phyloP scores from a whole-genome alignment of 164 flowering plant species.

The Stephania japonica region DNA sequence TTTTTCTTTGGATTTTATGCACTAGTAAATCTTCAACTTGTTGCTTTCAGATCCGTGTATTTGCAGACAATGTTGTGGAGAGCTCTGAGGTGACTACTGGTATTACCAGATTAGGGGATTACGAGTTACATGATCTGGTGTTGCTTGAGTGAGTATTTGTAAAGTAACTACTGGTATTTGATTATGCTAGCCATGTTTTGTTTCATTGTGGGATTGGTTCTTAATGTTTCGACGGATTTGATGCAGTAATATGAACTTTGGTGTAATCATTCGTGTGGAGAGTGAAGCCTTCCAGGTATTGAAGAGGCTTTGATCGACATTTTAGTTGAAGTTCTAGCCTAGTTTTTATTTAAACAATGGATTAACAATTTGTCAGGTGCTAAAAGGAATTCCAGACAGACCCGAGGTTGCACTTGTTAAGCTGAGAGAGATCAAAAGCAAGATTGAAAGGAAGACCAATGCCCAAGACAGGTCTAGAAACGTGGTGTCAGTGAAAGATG shows the following conservation, averaged over 20 bases:
- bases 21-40: background rate
- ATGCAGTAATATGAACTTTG: constrained; percentile 81
- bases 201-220: background rate
- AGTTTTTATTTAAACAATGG: background rate
- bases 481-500: constrained; percentile 69
- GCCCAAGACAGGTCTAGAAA: constrained; percentile 70
- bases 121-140: constrained; percentile 96
- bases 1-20: background rate
- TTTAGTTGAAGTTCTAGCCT: background rate
- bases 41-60: constrained; percentile 68
- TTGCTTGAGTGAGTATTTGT: constrained; percentile 63
- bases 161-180: too few species aligned
- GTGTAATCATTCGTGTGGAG: constrained; percentile 92
- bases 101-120: constrained; percentile 83
- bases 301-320: background rate
- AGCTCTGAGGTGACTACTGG: constrained; percentile 98
- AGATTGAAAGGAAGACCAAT: constrained; percentile 58
- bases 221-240: constrained; percentile 15
- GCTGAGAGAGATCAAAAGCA: constrained; percentile 84
- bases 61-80: constrained; percentile 92
- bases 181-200: background rate
- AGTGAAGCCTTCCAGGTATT: constrained; percentile 96
- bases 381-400: constrained; percentile 88
- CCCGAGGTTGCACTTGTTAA: constrained; percentile 80
- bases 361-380: constrained; percentile 44